A percentile compares a stretch with the other conserved stretches of the same genome.
Conservation (phyloP, 306 rosid species). For the Glycine latifolia region DNA sequence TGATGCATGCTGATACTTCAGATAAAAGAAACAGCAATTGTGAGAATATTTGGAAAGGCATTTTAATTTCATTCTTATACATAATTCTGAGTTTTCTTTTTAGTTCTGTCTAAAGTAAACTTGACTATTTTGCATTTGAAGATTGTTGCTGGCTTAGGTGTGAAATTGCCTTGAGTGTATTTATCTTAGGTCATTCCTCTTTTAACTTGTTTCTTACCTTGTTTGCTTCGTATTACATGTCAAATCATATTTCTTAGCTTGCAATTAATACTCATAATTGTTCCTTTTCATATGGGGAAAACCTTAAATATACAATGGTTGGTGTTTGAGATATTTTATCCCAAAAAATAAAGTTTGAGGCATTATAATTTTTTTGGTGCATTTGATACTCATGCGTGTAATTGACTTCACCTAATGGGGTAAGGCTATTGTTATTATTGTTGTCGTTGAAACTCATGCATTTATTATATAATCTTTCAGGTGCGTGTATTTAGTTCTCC, state of each 20-base stretch:
- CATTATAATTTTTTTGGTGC: constrained; percentile 4
- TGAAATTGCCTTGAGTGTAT: constrained; percentile 27
- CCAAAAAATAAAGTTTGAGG: constrained; percentile 12
- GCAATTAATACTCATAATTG: constrained; percentile 33
- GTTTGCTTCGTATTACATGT: constrained; percentile 28
- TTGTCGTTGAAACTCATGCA: constrained; percentile 40
- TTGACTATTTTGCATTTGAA: constrained; percentile 22
- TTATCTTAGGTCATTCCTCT: constrained; percentile 28
- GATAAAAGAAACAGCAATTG: constrained; percentile 7
- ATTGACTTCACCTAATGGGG: not conserved
- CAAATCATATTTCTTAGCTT: constrained; percentile 27
- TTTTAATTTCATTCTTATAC: not conserved
- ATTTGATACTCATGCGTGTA: constrained; percentile 37
- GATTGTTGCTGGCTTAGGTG: constrained; percentile 24
- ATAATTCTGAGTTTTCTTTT: constrained; percentile 32
- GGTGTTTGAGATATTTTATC: constrained; percentile 29
- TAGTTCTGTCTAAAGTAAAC: not conserved
- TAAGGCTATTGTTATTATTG: not conserved
- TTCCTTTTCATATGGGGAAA: constrained; percentile 12
- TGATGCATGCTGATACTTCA: constrained; percentile 26
- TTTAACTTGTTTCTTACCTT: constrained; percentile 33
- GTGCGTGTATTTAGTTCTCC: constrained; percentile 93
- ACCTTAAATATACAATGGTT: not conserved
- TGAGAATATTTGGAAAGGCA: constrained; percentile 28
- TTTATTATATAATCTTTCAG: constrained; percentile 56